These are phyloP conservation scores for Chytriomyces sp. DNA, from an alignment of 192 early-diverging fungal genomes.

Conservation along the genomic window DNA sequence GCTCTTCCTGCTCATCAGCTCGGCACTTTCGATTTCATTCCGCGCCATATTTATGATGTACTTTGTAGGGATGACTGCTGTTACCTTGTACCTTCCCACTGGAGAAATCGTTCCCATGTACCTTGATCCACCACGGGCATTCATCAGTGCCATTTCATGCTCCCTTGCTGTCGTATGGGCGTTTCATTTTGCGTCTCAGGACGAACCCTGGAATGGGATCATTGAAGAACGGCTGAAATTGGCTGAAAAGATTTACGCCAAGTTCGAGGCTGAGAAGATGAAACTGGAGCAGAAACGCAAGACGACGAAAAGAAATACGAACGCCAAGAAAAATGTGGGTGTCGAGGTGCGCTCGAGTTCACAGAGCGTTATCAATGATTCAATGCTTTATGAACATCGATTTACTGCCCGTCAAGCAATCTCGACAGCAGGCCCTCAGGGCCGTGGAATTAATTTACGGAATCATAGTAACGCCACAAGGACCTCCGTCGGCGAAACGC, in stretches of 20 bases:
- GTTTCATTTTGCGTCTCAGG: conserved; percentile 3
- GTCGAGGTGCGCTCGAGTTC: no score
- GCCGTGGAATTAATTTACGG: no score
- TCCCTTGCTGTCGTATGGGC: neutral
- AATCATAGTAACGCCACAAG: no score
- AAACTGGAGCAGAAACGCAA: neutral
- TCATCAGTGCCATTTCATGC: conserved; percentile 6
- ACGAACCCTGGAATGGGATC: conserved; percentile 9
- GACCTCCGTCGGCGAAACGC: no score
- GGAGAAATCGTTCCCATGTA: conserved; percentile 5
- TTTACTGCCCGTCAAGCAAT: no score
- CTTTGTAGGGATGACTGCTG: conserved; percentile 26
- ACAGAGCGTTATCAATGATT: no score
- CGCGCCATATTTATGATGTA: conserved; percentile 28
- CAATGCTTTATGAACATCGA: no score
- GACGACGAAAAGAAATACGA: neutral
- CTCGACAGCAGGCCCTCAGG: no score
- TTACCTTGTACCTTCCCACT: neutral
- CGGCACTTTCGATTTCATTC: conserved; percentile 6
- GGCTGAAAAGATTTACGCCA: neutral
- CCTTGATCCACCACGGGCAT: neutral
- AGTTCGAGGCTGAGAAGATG: neutral
- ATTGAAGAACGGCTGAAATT: conserved; percentile 5
- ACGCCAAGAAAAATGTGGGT: neutral
- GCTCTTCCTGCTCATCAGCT: conserved; percentile 11